Evolutionary conservation across 2,329 filamentous ascomycete genomes (phyloP).

Genomic region (Verticillium nubilum): DNA sequence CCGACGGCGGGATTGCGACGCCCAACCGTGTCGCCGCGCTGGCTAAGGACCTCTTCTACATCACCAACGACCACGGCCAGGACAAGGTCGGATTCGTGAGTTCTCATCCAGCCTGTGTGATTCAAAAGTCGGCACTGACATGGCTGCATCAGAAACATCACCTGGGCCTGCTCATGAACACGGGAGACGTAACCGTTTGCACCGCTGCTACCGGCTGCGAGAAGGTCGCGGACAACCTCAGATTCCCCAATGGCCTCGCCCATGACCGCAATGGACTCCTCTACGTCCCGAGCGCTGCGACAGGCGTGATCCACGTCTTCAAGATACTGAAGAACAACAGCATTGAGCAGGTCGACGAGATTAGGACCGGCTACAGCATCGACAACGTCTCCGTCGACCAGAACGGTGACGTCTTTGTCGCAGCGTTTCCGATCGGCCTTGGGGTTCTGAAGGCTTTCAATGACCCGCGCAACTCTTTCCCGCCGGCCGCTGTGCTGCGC

Average conservation of each 20-base stretch:
- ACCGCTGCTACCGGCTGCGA: conserved; percentile 13
- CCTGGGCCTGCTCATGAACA: conserved; percentile 16
- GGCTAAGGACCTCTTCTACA: conserved; percentile 14
- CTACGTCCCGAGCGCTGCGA: conserved; percentile 22
- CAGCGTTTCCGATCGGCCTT: conserved; percentile 14
- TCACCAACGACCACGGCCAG: conserved; percentile 19
- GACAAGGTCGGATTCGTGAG: neutral
- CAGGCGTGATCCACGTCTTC: conserved; percentile 15
- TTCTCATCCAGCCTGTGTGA: conserved; percentile 7
- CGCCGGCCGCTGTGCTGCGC: conserved; percentile 14
- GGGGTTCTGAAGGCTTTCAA: conserved; percentile 9
- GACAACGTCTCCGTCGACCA: conserved; percentile 20
- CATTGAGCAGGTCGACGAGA: conserved; percentile 11
- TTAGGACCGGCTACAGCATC: conserved; percentile 15
- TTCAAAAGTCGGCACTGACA: conserved; percentile 9
- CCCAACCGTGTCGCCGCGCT: conserved; percentile 18
- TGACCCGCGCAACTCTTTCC: conserved; percentile 13
- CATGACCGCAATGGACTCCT: conserved; percentile 18
- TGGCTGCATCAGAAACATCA: conserved; percentile 7
- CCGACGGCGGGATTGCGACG: conserved; percentile 13
- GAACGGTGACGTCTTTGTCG: conserved; percentile 18
- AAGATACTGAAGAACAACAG: conserved; percentile 3
- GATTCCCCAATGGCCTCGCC: conserved; percentile 25
- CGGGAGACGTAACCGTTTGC: conserved; percentile 23
- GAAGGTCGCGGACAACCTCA: conserved; percentile 13